phyloP scores from a whole-genome alignment of 2,329 filamentous ascomycete genomes.

The Alternaria tenuissima region DNA sequence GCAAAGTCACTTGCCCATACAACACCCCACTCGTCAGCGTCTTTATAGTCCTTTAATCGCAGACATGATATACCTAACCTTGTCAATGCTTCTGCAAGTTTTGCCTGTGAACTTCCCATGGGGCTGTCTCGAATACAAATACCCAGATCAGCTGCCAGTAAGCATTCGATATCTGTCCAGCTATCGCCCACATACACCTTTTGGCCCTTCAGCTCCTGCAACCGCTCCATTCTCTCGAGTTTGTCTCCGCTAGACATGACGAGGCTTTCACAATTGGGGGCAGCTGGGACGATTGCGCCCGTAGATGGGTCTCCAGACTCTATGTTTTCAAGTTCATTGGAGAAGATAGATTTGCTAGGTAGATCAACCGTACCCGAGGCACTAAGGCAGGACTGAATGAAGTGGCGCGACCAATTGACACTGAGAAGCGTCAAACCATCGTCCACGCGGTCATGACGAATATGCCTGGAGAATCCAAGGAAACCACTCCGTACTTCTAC shows the following conservation, averaged over 20 bases:
- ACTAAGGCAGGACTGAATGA: slow-evolving; percentile 48
- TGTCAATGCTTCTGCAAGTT: slow-evolving; percentile 45
- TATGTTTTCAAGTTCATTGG: slow-evolving; percentile 37
- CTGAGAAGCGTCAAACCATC: slow-evolving; percentile 51
- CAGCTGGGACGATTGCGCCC: slow-evolving; percentile 25
- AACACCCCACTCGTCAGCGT: slow-evolving; percentile 23
- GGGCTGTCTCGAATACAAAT: slow-evolving; percentile 56
- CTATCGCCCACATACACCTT: slow-evolving; percentile 59
- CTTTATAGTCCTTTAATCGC: slow-evolving; percentile 25
- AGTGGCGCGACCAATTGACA: slow-evolving; percentile 58
- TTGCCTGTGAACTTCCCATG: slow-evolving; percentile 45
- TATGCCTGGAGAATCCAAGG: slow-evolving; percentile 39
- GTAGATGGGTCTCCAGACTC: slow-evolving; percentile 18
- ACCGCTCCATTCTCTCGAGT: slow-evolving; percentile 33
- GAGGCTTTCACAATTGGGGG: slow-evolving; percentile 21
- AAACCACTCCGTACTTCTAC: slow-evolving; percentile 52
- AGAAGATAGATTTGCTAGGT: slow-evolving; percentile 15
- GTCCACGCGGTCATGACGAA: slow-evolving; percentile 11
- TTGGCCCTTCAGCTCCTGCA: slow-evolving; percentile 13
- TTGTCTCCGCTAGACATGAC: slow-evolving; percentile 54
- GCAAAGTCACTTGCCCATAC: slow-evolving; percentile 37
- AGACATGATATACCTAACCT: slow-evolving; percentile 40
- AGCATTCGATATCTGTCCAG: slow-evolving; percentile 57
- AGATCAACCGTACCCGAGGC: slow-evolving; percentile 7
- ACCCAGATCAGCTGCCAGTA: slow-evolving; percentile 56